Conservation (phyloP, 2,329 filamentous ascomycete species). For the Calcarisporium arbuscula region DNA sequence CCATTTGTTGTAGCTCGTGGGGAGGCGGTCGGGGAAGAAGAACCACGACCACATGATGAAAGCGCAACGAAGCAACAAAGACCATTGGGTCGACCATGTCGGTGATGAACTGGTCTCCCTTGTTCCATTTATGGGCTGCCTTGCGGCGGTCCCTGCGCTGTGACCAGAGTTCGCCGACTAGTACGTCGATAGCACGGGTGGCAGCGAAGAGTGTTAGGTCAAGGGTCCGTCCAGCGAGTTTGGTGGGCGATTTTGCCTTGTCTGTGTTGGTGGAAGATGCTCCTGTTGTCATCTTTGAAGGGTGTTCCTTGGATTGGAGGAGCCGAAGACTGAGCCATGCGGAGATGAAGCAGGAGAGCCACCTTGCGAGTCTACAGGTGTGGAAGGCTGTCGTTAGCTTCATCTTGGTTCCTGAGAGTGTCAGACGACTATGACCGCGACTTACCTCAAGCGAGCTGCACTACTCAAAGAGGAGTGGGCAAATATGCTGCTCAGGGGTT, state of each 20-base stretch:
- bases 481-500: conserved; percentile 23
- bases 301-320: conserved; percentile 47
- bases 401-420: too few species aligned
- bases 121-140: conserved; percentile 39
- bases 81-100: conserved; percentile 55
- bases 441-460: conserved; percentile 21
- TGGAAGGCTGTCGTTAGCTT: conserved; percentile 3
- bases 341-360: conserved; percentile 52
- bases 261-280: conserved; percentile 9
- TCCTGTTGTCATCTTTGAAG: conserved; percentile 20
- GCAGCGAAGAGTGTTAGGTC: conserved; percentile 77
- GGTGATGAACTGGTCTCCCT: conserved; percentile 28
- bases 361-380: conserved; percentile 50
- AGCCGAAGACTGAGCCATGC: conserved; percentile 52
- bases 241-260: conserved; percentile 10
- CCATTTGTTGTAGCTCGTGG: conserved; percentile 72
- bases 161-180: conserved; percentile 61
- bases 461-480: conserved; percentile 18
- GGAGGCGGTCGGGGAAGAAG: conserved; percentile 65
- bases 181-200: conserved; percentile 64
- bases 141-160: conserved; percentile 38
- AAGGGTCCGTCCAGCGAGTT: conserved; percentile 63
- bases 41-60: conserved; percentile 89
- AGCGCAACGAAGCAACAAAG: conserved; percentile 65
- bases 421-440: too few species aligned